phyloP scores from a whole-genome alignment of 2,329 filamentous ascomycete genomes.

The Phialemonium atrogriseum region DNA sequence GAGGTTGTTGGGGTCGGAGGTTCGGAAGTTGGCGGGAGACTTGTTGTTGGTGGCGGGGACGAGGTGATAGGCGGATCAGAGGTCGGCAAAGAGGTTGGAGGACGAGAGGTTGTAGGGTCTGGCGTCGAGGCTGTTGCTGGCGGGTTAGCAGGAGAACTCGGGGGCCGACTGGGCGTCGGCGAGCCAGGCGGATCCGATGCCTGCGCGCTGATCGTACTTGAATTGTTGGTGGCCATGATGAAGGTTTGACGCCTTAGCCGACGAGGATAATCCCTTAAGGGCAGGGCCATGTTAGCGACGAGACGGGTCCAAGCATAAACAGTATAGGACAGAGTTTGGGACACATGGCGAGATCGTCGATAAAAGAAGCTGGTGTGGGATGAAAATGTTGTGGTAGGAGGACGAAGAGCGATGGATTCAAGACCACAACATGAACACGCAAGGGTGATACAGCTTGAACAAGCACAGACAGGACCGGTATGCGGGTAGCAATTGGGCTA shows the following conservation, averaged over 20 bases:
- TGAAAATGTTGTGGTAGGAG: no score
- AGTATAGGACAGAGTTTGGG: no score
- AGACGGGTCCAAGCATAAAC: no score
- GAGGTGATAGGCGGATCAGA: conserved; percentile 8
- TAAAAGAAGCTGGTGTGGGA: no score
- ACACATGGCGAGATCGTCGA: no score
- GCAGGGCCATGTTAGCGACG: conserved; percentile 19
- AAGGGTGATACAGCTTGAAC: no score
- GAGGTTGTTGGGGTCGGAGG: conserved; percentile 3
- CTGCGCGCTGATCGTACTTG: conserved; percentile 13
- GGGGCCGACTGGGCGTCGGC: conserved; percentile 5
- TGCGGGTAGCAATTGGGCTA: no score
- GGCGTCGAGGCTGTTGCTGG: conserved; percentile 8
- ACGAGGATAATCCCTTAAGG: conserved; percentile 15
- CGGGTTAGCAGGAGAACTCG: conserved; percentile 9
- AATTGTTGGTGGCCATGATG: conserved; percentile 20
- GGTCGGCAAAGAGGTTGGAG: conserved; percentile 8
- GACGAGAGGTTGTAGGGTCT: conserved; percentile 4
- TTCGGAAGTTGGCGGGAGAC: conserved; percentile 2
- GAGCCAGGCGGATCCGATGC: conserved; percentile 7
- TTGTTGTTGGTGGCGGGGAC: conserved; percentile 10
- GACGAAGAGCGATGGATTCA: no score
- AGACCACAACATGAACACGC: no score
- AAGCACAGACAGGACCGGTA: no score
- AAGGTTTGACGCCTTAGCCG: conserved; percentile 17